Evolutionary conservation across 2,329 filamentous ascomycete species (phyloP).

Genomic region (Pezicula neosporulosa): DNA sequence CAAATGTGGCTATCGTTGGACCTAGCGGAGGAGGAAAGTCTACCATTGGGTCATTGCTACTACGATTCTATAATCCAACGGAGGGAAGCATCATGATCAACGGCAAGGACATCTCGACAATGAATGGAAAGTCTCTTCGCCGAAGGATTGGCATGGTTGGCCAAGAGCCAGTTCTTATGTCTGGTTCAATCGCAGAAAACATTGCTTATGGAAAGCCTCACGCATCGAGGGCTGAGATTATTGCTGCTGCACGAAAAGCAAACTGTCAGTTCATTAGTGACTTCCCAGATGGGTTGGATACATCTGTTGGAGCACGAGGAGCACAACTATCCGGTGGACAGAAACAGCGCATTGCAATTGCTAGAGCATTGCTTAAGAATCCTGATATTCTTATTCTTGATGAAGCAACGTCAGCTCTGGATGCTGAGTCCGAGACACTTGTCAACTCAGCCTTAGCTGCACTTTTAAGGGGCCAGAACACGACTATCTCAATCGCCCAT

Average conservation of each 20-base stretch:
- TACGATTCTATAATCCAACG: constrained; percentile 87
- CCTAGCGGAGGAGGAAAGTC: constrained; percentile 96
- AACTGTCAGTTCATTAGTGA: constrained; percentile 97
- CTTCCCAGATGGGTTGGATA: constrained; percentile 93
- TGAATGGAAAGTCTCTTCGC: constrained; percentile 92
- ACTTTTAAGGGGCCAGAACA: constrained; percentile 82
- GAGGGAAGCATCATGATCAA: constrained; percentile 77
- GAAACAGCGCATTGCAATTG: constrained; percentile 97
- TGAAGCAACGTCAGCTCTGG: constrained; percentile 91
- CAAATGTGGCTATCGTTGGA: constrained; percentile 93
- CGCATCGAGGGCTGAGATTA: constrained; percentile 76
- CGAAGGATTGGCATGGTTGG: constrained; percentile 92
- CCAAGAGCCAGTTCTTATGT: constrained; percentile 92
- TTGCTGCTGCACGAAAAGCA: constrained; percentile 82
- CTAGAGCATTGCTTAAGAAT: constrained; percentile 87
- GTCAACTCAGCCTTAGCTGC: constrained; percentile 86
- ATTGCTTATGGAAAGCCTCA: constrained; percentile 86
- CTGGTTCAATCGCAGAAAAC: constrained; percentile 80
- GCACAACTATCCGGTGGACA: constrained; percentile 94
- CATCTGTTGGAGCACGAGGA: constrained; percentile 85
- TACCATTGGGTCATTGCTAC: constrained; percentile 85
- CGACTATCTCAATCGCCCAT: constrained; percentile 96
- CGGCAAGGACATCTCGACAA: constrained; percentile 73
- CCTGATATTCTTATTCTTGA: constrained; percentile 96
- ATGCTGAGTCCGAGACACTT: constrained; percentile 94